These are phyloP conservation scores for Tylopilus sp. DNA, from an alignment of 1,284 basidiomycete species.

Conservation along the genomic window DNA sequence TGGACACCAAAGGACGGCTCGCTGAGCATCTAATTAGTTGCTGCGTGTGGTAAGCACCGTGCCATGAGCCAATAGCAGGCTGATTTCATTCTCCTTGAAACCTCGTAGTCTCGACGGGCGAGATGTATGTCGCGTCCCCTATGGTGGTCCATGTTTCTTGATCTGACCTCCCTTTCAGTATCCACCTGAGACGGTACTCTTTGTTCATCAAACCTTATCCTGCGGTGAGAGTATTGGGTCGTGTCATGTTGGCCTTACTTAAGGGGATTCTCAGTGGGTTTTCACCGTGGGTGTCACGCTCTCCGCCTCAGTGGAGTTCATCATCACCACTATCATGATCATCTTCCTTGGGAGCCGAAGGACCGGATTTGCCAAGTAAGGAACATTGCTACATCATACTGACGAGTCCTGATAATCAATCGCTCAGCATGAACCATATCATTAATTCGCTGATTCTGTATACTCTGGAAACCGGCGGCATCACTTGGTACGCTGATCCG, in stretches of 20 bases:
- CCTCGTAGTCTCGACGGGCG: constrained; percentile 27
- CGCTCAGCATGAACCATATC: constrained; percentile 44
- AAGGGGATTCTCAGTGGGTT: constrained; percentile 37
- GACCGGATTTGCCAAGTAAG: constrained; percentile 39
- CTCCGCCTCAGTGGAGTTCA: constrained; percentile 48
- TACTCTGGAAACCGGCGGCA: constrained; percentile 49
- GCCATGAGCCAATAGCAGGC: background rate
- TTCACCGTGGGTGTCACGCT: constrained; percentile 53
- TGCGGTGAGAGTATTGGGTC: constrained; percentile 11
- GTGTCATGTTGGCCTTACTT: background rate
- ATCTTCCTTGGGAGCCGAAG: constrained; percentile 44
- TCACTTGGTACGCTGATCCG: constrained; percentile 40
- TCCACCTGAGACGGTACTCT: constrained; percentile 29
- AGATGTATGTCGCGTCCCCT: constrained; percentile 21
- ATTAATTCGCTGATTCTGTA: constrained; percentile 51
- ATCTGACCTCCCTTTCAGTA: constrained; percentile 10
- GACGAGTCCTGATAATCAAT: constrained; percentile 1
- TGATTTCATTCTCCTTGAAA: background rate
- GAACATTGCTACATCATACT: accelerated
- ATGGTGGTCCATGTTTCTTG: background rate
- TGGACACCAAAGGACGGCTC: background rate
- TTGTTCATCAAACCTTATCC: constrained; percentile 33
- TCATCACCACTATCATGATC: constrained; percentile 49
- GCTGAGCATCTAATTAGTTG: constrained; percentile 17
- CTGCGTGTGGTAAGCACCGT: constrained; percentile 28